Percentiles rank a stretch among this genome's conserved stretches.
These are phyloP conservation scores for Talaromyces albobiverticillius DNA, from an alignment of 2,329 filamentous ascomycete species.

Conservation along the genomic window DNA sequence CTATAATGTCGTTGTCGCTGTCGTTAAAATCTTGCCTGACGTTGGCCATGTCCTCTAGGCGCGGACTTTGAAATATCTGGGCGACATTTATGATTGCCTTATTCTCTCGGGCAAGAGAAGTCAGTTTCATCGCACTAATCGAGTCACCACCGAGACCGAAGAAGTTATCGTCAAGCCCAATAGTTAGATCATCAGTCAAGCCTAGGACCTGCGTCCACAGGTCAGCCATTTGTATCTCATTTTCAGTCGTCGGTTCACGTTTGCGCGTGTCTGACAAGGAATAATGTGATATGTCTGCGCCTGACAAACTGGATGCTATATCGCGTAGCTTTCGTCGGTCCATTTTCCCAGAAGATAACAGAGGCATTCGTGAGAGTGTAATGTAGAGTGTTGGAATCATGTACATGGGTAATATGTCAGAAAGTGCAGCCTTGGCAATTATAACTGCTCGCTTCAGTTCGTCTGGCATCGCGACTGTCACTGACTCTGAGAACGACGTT, in stretches of 20 bases:
- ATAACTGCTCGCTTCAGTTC: neutral
- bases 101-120: slow-evolving; percentile 14
- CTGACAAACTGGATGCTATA: neutral
- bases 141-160: slow-evolving; percentile 1
- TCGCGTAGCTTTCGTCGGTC: neutral
- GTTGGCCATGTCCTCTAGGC: neutral
- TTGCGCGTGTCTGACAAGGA: neutral
- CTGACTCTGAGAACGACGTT: neutral
- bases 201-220: neutral
- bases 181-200: neutral
- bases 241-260: neutral
- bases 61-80: slow-evolving; percentile 17
- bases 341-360: neutral
- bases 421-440: neutral
- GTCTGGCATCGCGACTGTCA: neutral
- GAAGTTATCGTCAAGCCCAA: neutral
- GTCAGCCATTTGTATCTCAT: neutral
- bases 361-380: neutral
- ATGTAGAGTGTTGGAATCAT: slow-evolving; percentile 6
- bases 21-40: neutral
- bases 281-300: neutral
- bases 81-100: slow-evolving; percentile 17
- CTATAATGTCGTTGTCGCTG: neutral
- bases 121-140: slow-evolving; percentile 20
- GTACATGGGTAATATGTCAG: neutral